A percentile compares a stretch with the other conserved stretches of the same genome.
These are phyloP conservation scores for Eimeria tenella DNA, from an alignment of 169 alveolate species.

Conservation along the genomic window DNA sequence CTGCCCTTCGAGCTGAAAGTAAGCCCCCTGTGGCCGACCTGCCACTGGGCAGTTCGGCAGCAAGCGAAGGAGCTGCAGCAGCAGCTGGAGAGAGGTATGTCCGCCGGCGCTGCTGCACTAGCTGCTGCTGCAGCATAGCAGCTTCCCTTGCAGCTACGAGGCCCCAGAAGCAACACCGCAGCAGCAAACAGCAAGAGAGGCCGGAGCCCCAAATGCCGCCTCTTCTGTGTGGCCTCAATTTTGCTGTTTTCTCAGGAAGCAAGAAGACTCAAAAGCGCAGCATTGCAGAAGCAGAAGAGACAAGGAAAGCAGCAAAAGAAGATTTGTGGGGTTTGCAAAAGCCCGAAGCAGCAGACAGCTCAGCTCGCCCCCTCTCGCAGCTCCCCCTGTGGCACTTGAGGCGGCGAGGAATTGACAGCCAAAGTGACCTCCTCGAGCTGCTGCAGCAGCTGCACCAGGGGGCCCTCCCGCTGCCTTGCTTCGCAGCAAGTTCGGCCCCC, in stretches of 20 bases:
- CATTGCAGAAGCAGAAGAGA: no score
- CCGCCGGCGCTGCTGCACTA: background rate
- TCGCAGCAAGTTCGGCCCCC: no score
- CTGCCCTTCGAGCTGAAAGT: background rate
- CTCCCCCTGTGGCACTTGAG: background rate
- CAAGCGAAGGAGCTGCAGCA: background rate
- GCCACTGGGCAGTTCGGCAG: background rate
- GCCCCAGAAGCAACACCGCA: background rate
- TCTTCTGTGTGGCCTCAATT: no score
- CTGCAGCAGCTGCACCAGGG: background rate
- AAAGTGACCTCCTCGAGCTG: background rate
- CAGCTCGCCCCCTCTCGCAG: background rate
- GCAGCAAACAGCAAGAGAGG: background rate
- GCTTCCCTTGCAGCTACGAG: background rate
- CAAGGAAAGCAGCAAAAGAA: background rate
- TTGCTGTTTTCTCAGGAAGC: background rate
- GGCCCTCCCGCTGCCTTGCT: background rate
- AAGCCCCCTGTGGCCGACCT: constrained; percentile 8
- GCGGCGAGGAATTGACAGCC: background rate
- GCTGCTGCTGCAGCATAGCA: constrained; percentile 20
- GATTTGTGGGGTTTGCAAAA: background rate
- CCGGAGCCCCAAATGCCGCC: no score
- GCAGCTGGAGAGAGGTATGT: background rate
- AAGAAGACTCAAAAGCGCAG: background rate
- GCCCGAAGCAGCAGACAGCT: background rate